A percentile compares a stretch with the other conserved stretches of the same genome.
These are phyloP conservation scores for Ulvella scutata DNA, from an alignment of 139 green algal genomes.

Conservation along the genomic window DNA sequence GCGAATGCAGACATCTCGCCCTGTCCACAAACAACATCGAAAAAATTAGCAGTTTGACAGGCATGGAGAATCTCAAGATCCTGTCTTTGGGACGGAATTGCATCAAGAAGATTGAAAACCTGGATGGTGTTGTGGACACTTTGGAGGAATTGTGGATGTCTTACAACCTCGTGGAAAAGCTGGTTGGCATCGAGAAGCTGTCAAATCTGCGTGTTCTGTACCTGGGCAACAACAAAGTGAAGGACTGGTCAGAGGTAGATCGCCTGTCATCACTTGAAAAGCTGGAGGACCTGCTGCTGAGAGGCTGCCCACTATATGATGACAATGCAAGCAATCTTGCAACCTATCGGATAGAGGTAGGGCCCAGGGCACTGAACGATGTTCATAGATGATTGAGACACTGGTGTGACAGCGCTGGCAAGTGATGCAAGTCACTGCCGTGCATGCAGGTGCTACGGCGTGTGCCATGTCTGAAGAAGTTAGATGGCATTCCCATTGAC, in stretches of 20 bases:
- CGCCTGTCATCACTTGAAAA: conserved; percentile 36
- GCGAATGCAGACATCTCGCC: conserved; percentile 48
- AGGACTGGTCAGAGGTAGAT: conserved; percentile 61
- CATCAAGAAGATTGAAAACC: conserved; percentile 89
- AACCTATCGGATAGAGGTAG: conserved; percentile 66
- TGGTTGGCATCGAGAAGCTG: conserved; percentile 74
- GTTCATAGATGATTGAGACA: not conserved
- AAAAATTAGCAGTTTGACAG: conserved; percentile 66
- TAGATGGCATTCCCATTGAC: conserved; percentile 76
- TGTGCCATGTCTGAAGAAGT: conserved; percentile 74
- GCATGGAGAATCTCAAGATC: conserved; percentile 59
- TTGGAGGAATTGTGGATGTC: conserved; percentile 87
- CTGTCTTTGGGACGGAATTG: conserved; percentile 78
- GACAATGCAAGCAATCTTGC: conserved; percentile 17
- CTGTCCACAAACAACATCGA: conserved; percentile 94
- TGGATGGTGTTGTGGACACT: conserved; percentile 72
- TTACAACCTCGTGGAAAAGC: conserved; percentile 80
- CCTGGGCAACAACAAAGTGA: conserved; percentile 79
- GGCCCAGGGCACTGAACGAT: not conserved
- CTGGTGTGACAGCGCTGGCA: not conserved
- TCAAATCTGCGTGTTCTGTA: conserved; percentile 62
- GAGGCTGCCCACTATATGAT: not conserved
- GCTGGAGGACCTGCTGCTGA: conserved; percentile 75
- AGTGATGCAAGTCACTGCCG: no score
- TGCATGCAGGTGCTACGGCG: conserved; percentile 55